Conservation (phyloP, 306 rosid species). For the Citrullus mucosospermus region DNA sequence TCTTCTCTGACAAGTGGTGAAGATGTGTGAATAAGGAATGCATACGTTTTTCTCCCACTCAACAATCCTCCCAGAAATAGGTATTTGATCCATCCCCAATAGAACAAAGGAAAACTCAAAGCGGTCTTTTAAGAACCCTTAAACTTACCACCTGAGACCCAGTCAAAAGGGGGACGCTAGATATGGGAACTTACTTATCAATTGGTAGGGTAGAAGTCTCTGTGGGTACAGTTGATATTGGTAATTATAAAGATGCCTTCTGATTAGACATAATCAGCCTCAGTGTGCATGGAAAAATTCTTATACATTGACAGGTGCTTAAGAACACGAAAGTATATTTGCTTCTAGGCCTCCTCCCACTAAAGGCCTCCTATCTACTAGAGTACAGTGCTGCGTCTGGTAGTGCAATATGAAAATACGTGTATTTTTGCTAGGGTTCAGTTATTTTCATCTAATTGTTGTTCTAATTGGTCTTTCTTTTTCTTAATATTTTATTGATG, state of each 20-base stretch:
- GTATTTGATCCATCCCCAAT: too few species aligned
- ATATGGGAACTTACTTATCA: neutral
- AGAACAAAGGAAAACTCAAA: too few species aligned
- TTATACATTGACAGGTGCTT: neutral
- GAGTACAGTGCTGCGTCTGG: neutral
- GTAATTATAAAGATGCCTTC: neutral
- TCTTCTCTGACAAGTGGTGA: too few species aligned
- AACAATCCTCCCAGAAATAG: too few species aligned
- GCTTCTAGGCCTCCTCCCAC: neutral
- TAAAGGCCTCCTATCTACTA: neutral
- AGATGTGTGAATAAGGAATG: too few species aligned
- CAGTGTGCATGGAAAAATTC: neutral
- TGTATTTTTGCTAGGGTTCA: neutral
- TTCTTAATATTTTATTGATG: neutral
- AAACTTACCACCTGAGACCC: too few species aligned
- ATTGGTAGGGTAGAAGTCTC: neutral
- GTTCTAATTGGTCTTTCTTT: neutral
- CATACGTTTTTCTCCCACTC: too few species aligned
- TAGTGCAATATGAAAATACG: neutral
- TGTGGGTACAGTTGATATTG: neutral
- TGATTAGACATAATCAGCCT: neutral
- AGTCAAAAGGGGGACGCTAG: neutral
- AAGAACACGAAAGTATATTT: neutral
- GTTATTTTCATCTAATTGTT: neutral
- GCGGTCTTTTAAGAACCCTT: too few species aligned